Evolutionary conservation across 176 grass and related monocot species (phyloP), one percentile per base, ranked within the genome.

Genomic region (Triticum timopheevii): DNA sequence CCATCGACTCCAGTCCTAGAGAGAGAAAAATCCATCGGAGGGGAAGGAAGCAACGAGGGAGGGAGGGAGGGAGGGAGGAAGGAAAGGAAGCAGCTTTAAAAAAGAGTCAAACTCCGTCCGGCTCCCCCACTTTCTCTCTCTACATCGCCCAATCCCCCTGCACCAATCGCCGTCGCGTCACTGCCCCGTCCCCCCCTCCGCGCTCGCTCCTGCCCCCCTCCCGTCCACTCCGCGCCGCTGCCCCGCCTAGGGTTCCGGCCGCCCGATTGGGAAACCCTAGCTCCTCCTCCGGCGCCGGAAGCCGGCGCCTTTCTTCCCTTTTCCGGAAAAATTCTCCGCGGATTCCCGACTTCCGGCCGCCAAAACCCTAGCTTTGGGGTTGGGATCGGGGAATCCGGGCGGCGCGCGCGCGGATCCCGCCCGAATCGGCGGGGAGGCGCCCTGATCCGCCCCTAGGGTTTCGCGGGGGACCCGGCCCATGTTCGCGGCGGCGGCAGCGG

Each of bases 391-490:
- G 36, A 63, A 23, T 80, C 85, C 12, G 13, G 25, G 13, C n/a
- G n/a, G 5, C 8, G 3, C 47, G 49, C 35, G 70, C 64, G 17
- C 78, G 84, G 80, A 83, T 79, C 84, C 80, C 58, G 24, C 20
- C 87, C 27, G n/a, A 83, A 72, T 84, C 75, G 40, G 40, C 56
- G 13, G 30, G 20, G 54, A 42, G 50, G 6, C 66, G 17, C 77
- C 70, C 71, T 17, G 63, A 86, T 90, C 88, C 84, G 79, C 19
- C 71, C 39, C 80, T 90, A 84, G 75, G 89, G 89, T 90, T 87
- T 80, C 80, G 17, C 78, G 39, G 19, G n/a, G 50, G 11, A 66
- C n/a, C 59, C 74, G 73, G 73, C 72, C 72, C 73, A 76, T 76
- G 73, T 31, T 17, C 74, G 74, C 74, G 74, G 73, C 72, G 66